Evolutionary conservation across 2,329 filamentous ascomycete species (phyloP).

Genomic region (Cadophora luteo-olivacea): DNA sequence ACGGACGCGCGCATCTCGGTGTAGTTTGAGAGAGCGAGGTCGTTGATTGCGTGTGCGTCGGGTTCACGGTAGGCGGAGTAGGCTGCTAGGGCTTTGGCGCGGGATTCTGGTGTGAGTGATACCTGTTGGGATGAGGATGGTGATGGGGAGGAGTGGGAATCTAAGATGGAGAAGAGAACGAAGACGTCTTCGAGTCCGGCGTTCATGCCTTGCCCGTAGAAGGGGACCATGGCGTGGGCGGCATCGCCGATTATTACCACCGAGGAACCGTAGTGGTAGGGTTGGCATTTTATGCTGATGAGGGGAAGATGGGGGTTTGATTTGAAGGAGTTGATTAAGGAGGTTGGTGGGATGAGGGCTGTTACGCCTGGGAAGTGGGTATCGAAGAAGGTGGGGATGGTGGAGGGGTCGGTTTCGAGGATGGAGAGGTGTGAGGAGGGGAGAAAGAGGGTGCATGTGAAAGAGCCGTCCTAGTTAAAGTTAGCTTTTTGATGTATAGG

Average conservation of each 20-base stretch:
- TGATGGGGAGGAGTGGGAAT: constrained; percentile 57
- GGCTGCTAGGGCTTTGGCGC: constrained; percentile 73
- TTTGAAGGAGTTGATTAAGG: constrained; percentile 76
- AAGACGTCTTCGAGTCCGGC: constrained; percentile 93
- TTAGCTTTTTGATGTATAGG: constrained; percentile 24
- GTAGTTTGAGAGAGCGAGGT: constrained; percentile 90
- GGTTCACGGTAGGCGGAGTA: constrained; percentile 78
- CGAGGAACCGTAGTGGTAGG: constrained; percentile 79
- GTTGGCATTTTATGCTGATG: constrained; percentile 90
- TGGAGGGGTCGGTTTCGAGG: constrained; percentile 68
- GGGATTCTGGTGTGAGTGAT: constrained; percentile 46
- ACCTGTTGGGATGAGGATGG: constrained; percentile 48
- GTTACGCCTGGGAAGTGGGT: constrained; percentile 87
- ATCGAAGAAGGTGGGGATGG: constrained; percentile 77
- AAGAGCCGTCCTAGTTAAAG: constrained; percentile 76
- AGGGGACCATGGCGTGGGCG: constrained; percentile 97
- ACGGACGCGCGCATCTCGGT: constrained; percentile 92
- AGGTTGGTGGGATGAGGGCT: constrained; percentile 68
- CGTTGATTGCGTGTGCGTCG: constrained; percentile 90
- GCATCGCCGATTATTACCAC: constrained; percentile 91
- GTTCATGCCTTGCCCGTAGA: constrained; percentile 99
- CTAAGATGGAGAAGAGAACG: constrained; percentile 82
- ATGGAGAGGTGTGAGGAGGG: constrained; percentile 71
- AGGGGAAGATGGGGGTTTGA: constrained; percentile 89
- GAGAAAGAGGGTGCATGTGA: constrained; percentile 94